phyloP scores from a whole-genome alignment of 768 basidiomycete species.

The Omphalotus guepiniiformis region DNA sequence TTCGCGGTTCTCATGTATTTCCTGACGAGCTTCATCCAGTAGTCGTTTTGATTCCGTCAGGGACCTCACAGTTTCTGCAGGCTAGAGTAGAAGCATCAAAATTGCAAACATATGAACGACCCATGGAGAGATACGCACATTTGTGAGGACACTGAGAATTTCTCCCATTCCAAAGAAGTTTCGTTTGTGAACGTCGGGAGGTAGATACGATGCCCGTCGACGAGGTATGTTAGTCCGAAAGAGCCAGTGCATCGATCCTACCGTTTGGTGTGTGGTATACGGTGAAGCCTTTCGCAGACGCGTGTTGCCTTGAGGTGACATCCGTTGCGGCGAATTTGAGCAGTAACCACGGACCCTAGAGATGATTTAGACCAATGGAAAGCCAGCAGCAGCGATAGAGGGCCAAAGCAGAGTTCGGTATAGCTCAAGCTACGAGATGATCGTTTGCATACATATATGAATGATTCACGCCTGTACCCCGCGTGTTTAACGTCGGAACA shows the following conservation, averaged over 20 bases:
- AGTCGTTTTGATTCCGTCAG: slow-evolving; percentile 73
- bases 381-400: too few relatives aligned
- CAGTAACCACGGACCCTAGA: too few relatives aligned
- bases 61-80: slow-evolving; percentile 73
- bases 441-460: too few relatives aligned
- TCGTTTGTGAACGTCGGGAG: slow-evolving; percentile 58
- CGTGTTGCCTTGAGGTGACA: slow-evolving; percentile 22
- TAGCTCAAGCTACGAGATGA: too few relatives aligned
- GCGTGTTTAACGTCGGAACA: too few relatives aligned
- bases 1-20: slow-evolving; percentile 67
- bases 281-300: slow-evolving; percentile 21
- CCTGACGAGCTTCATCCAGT: slow-evolving; percentile 73
- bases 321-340: too few relatives aligned
- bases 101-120: slow-evolving; percentile 1
- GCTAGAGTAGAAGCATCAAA: slow-evolving; percentile 36
- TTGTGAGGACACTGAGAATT: slow-evolving; percentile 68
- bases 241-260: slow-evolving; percentile 61
- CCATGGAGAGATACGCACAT: slow-evolving; percentile 42
- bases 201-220: slow-evolving; percentile 54
- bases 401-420: too few relatives aligned
- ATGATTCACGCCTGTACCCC: too few relatives aligned
- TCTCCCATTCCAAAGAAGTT: slow-evolving; percentile 81
- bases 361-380: too few relatives aligned
- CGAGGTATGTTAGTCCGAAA: slow-evolving; percentile 73
- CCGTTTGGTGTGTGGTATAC: slow-evolving; percentile 13